A percentile compares a stretch with the other conserved stretches of the same genome.
phyloP scores from a whole-genome alignment of 1,284 basidiomycete genomes.

The Boletellus sp. region DNA sequence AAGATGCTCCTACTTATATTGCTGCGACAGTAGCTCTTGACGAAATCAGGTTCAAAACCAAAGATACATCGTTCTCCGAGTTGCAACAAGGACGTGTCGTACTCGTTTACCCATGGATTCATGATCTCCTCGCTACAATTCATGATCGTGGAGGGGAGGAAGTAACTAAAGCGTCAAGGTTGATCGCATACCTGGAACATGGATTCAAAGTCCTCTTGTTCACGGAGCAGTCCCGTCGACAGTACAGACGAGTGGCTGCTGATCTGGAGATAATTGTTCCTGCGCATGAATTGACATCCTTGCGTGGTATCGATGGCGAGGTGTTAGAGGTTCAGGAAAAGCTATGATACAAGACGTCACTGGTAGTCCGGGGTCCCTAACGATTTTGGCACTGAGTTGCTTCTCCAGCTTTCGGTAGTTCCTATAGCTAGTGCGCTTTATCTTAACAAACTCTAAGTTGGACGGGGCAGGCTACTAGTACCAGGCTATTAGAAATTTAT shows the following conservation, averaged over 20 bases:
- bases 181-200: conserved; percentile 12
- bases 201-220: conserved; percentile 13
- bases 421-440: too few species aligned
- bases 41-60: background rate
- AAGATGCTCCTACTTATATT: background rate
- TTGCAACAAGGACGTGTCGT: background rate
- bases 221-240: background rate
- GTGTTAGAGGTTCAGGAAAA: conserved; percentile 3
- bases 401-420: too few species aligned
- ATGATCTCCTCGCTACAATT: conserved; percentile 3
- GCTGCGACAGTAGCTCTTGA: conserved; percentile 6
- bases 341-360: too few species aligned
- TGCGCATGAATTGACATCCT: background rate
- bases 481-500: too few species aligned
- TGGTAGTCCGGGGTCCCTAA: too few species aligned
- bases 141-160: background rate
- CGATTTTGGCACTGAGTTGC: too few species aligned
- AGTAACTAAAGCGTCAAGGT: background rate
- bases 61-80: background rate
- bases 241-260: conserved; percentile 8
- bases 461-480: too few species aligned
- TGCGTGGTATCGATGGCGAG: background rate
- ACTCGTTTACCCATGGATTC: conserved; percentile 13
- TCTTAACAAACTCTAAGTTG: too few species aligned
- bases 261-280: conserved; percentile 3